These are phyloP conservation scores for Vitis cinerea DNA, from an alignment of 164 flowering plant species.

Conservation along the genomic window DNA sequence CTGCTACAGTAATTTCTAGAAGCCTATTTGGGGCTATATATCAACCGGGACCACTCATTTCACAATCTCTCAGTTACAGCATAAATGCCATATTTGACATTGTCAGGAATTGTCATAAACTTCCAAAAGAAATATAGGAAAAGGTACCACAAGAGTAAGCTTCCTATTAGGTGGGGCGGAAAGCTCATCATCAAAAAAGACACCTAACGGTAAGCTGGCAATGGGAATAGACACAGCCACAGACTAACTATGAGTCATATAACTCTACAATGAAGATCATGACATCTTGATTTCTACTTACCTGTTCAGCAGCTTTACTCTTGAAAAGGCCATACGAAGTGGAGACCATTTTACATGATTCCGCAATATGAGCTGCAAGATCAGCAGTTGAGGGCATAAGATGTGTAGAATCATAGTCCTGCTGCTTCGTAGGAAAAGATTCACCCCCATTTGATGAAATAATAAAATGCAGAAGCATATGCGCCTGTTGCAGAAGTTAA, in stretches of 20 bases:
- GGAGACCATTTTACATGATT: slow-evolving; percentile 85
- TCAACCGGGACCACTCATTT: too few species aligned
- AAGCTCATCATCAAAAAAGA: too few species aligned
- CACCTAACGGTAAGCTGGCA: too few species aligned
- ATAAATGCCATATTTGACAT: too few species aligned
- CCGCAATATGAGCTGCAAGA: slow-evolving; percentile 62
- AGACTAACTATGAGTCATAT: neutral
- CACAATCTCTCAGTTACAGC: too few species aligned
- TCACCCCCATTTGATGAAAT: slow-evolving; percentile 38
- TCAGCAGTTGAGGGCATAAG: slow-evolving; percentile 29
- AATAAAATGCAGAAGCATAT: slow-evolving; percentile 80
- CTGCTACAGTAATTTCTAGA: too few species aligned
- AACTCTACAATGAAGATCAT: neutral
- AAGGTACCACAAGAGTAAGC: too few species aligned
- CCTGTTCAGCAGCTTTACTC: slow-evolving; percentile 87
- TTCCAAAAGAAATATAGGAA: too few species aligned
- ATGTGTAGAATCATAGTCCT: slow-evolving; percentile 21
- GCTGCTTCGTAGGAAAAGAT: slow-evolving; percentile 20
- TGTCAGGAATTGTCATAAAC: too few species aligned
- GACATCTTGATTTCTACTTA: slow-evolving; percentile 13
- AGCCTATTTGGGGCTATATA: too few species aligned
- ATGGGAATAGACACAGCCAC: too few species aligned
- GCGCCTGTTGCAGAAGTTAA: slow-evolving; percentile 56
- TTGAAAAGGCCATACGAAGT: slow-evolving; percentile 70
- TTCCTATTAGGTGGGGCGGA: too few species aligned